Conservation (phyloP, 1,139 yeast species). For the Pichia sp. region DNA sequence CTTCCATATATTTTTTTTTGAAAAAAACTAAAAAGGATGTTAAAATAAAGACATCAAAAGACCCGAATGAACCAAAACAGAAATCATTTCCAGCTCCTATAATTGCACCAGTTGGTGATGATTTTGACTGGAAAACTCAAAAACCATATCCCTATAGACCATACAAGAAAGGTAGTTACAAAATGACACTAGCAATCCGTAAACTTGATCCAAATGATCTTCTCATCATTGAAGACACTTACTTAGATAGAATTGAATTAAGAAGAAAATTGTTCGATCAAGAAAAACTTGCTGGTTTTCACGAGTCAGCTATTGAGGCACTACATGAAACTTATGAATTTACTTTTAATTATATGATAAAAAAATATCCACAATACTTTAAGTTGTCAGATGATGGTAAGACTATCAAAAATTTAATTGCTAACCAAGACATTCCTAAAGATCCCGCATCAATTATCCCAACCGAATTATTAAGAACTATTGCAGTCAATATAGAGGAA, state of each 20-base stretch:
- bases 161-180: slow-evolving; percentile 54
- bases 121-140: slow-evolving; percentile 42
- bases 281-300: slow-evolving; percentile 38
- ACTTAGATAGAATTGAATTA: slow-evolving; percentile 39
- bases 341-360: slow-evolving; percentile 41
- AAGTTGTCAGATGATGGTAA: slow-evolving; percentile 26
- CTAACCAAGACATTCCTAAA: slow-evolving; percentile 36
- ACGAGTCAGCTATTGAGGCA: slow-evolving; percentile 42
- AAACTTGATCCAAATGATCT: slow-evolving; percentile 52
- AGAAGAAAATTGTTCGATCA: slow-evolving; percentile 38
- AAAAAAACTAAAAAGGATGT: background rate
- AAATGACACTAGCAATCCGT: slow-evolving; percentile 63
- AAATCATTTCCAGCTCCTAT: slow-evolving; percentile 13
- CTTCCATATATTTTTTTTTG: background rate
- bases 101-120: slow-evolving; percentile 29
- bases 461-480: slow-evolving; percentile 35
- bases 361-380: slow-evolving; percentile 47
- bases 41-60: background rate
- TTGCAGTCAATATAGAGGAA: slow-evolving; percentile 54
- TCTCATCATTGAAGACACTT: slow-evolving; percentile 62
- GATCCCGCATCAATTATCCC: slow-evolving; percentile 22
- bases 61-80: background rate
- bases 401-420: slow-evolving; percentile 37
- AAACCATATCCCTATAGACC: slow-evolving; percentile 54
- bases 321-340: slow-evolving; percentile 51